Base-by-base conservation (phyloP, 2,329 filamentous ascomycete species). In the Penicillium sp. region DNA sequence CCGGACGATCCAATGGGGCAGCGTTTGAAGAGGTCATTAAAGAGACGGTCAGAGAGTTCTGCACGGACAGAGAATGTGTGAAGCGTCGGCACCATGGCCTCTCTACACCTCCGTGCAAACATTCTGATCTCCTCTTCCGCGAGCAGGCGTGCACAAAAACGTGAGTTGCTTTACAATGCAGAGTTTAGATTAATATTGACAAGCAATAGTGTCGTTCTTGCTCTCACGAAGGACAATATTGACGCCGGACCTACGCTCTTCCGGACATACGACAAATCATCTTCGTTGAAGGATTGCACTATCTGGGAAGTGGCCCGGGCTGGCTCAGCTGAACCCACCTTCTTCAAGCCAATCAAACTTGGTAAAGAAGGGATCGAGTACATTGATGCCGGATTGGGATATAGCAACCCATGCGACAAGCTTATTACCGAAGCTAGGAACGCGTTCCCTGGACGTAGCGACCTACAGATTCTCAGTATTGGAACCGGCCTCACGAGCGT, bases 241-340 rank as follows among this genome's bases (percentile, higher is more conserved):
- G 36, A 43, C 7, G 44, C 43, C 1, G 2, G 2, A 27, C 52
- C 52, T 9, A 54, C 44, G 4, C 52, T 49, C 19, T 54, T 53
- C 21, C 36, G 15, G 23, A 53, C 50, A 27, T 53, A 46, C 21
- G 41, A 38, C 29, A 11, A 21, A 4, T 38, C 50, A 6, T 6
- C 15, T 29, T 9, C 39, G 4, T 31, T 45, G 7, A 13, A 46
- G 3, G 36, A 4, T 11, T 48, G 10, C 9, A 25, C 52, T 6
- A 19, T 54, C 5, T 54, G 52, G 52, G 25, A 54, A 11, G 44
- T 43, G 1, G 52, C 52, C 6, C 43, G 52, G 1, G 52, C 52
- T 11, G 43, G 36, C 10, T 54, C 52, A 1, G 52, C 52, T 31
- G 44, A 44, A 3, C 21, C 27, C 1, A 49, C 44, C 13, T 49